Evolutionary conservation across 1,139 yeast genomes (phyloP).

Genomic region (Sugiyamaella japonica): DNA sequence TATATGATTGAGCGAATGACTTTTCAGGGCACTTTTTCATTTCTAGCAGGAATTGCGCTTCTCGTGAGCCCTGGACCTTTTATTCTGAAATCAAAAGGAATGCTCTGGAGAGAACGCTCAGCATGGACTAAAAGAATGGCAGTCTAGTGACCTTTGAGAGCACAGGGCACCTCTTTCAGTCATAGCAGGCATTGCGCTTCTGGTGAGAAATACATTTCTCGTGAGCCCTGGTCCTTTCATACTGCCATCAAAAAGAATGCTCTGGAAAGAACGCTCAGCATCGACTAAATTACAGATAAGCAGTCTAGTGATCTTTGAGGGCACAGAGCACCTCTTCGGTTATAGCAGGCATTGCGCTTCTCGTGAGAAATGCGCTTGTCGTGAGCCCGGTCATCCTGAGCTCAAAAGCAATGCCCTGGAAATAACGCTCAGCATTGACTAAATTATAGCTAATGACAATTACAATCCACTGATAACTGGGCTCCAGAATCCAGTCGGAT

Average conservation of each 20-base stretch:
- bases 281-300: too few relatives aligned
- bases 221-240: constrained; percentile 23
- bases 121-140: constrained; percentile 14
- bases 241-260: constrained; percentile 16
- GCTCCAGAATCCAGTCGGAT: neutral
- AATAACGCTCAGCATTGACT: constrained; percentile 13
- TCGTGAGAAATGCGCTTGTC: constrained; percentile 20
- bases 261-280: constrained; percentile 14
- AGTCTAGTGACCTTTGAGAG: constrained; percentile 21
- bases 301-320: constrained; percentile 20
- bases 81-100: constrained; percentile 19
- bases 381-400: constrained; percentile 21
- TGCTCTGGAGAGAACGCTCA: constrained; percentile 16
- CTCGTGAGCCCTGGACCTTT: constrained; percentile 21
- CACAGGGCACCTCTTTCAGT: constrained; percentile 20
- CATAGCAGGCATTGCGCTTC: constrained; percentile 18
- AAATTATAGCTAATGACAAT: too few relatives aligned
- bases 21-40: constrained; percentile 21
- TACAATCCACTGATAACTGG: too few relatives aligned
- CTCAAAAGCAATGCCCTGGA: constrained; percentile 18
- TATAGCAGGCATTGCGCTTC: constrained; percentile 18
- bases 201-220: constrained; percentile 19
- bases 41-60: constrained; percentile 19
- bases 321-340: constrained; percentile 21
- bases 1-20: constrained; percentile 19